These are phyloP conservation scores for Zoysia matrella DNA, from an alignment of 202 grass and related monocot species.

Conservation along the genomic window DNA sequence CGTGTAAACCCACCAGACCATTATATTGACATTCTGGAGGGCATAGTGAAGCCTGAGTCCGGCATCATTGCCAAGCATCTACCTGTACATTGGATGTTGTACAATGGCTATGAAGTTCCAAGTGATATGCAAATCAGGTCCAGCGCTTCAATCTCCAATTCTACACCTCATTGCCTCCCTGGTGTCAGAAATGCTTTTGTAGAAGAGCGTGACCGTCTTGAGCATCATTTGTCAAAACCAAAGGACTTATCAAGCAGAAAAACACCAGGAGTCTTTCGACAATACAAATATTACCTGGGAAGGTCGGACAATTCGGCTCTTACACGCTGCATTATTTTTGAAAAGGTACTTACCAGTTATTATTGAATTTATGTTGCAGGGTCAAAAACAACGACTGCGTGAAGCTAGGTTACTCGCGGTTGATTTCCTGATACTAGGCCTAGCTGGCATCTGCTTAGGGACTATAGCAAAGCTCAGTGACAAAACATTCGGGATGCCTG, in stretches of 20 bases:
- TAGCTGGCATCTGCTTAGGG: neutral
- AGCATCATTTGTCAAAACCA: no score
- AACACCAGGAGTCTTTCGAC: no score
- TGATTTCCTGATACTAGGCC: conserved; percentile 93
- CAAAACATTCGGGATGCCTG: no score
- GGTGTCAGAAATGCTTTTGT: conserved; percentile 40
- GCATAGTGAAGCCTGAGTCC: conserved; percentile 72
- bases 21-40: conserved; percentile 94
- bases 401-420: conserved; percentile 73
- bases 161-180: conserved; percentile 58
- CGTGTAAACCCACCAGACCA: conserved; percentile 94
- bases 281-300: no score
- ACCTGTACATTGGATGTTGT: conserved; percentile 71
- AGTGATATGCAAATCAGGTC: conserved; percentile 55
- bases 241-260: no score
- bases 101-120: conserved; percentile 84
- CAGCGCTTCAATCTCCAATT: conserved; percentile 42
- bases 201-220: no score
- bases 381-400: conserved; percentile 85
- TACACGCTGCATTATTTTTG: no score
- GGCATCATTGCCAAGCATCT: conserved; percentile 65
- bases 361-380: neutral
- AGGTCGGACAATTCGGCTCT: no score
- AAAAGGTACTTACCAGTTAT: no score
- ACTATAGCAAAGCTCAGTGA: no score